Evolutionary conservation across 495 filamentous ascomycete genomes (phyloP).

Genomic region (Rhizodiscina lignyota): DNA sequence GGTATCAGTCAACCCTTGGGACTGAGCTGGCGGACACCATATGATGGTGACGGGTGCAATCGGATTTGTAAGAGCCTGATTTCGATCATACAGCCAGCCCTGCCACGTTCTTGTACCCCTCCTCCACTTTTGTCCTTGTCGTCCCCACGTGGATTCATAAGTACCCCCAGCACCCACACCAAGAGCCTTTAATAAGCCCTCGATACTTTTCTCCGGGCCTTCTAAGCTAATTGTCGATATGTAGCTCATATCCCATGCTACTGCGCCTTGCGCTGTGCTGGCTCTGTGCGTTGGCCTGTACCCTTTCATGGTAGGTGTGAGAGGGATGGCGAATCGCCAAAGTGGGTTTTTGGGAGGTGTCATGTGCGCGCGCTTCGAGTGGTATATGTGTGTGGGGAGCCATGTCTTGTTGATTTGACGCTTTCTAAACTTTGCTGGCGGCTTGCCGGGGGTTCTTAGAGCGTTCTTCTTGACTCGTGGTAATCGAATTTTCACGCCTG

Average conservation of each 20-base stretch:
- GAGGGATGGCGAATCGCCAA: slow-evolving; percentile 77
- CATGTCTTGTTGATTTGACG: slow-evolving; percentile 80
- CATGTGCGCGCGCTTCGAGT: slow-evolving; percentile 85
- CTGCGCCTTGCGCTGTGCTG: slow-evolving; percentile 43
- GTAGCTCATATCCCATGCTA: slow-evolving; percentile 93
- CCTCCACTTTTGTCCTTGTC: slow-evolving; percentile 56
- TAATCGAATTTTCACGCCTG: slow-evolving; percentile 3
- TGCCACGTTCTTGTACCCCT: slow-evolving; percentile 51
- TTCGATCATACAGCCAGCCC: slow-evolving; percentile 45
- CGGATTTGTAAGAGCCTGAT: slow-evolving; percentile 27
- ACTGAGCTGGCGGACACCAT: slow-evolving; percentile 32
- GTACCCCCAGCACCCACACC: slow-evolving; percentile 39
- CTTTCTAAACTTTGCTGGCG: slow-evolving; percentile 61
- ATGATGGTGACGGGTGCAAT: slow-evolving; percentile 69
- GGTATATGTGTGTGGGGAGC: slow-evolving; percentile 89
- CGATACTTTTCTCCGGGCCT: slow-evolving; percentile 44
- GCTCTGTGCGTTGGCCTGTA: slow-evolving; percentile 80
- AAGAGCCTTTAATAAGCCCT: slow-evolving; percentile 45
- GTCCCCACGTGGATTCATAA: slow-evolving; percentile 24
- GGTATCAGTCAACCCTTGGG: slow-evolving; percentile 7
- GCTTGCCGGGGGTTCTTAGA: slow-evolving; percentile 46
- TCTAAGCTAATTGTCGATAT: slow-evolving; percentile 72
- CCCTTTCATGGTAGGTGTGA: slow-evolving; percentile 74
- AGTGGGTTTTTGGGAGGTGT: slow-evolving; percentile 57
- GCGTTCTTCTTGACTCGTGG: slow-evolving; percentile 40